Conservation (phyloP, 148 eudicot species). For the Talinum fruticosum region DNA sequence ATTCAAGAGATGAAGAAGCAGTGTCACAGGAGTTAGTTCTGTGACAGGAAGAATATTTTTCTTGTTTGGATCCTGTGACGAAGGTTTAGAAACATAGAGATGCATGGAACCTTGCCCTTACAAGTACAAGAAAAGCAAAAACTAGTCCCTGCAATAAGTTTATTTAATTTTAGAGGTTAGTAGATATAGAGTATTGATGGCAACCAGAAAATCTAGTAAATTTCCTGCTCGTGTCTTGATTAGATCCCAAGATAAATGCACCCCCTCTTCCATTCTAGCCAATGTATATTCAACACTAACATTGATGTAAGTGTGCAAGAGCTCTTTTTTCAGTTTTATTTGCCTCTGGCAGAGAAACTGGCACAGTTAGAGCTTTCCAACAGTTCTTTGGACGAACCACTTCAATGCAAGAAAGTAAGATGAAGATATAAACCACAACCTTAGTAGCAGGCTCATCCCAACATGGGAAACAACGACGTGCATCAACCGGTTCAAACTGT, state of each 20-base stretch:
- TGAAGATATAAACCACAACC: constrained; percentile 30
- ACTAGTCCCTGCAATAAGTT: neutral
- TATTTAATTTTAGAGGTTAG: neutral
- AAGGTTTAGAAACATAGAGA: neutral
- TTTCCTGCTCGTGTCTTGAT: neutral
- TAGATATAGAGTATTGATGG: neutral
- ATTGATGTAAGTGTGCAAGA: neutral
- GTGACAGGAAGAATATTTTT: neutral
- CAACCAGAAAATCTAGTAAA: neutral
- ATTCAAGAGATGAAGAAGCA: neutral
- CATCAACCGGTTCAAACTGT: constrained; percentile 96
- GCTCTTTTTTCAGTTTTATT: neutral
- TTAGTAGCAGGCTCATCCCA: constrained; percentile 99
- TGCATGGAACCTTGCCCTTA: neutral
- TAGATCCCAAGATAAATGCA: neutral
- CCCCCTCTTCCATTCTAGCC: neutral
- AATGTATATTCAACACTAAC: neutral
- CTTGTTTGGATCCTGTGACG: neutral
- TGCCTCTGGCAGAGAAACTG: no score
- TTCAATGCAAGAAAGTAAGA: constrained; percentile 3
- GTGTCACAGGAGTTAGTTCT: neutral
- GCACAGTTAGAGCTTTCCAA: neutral
- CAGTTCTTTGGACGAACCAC: neutral
- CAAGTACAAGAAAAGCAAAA: neutral
- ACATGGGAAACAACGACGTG: constrained; percentile 93